These are phyloP conservation scores for Ceratocystis papillata DNA, from an alignment of 2,329 filamentous ascomycete species.

Conservation along the genomic window DNA sequence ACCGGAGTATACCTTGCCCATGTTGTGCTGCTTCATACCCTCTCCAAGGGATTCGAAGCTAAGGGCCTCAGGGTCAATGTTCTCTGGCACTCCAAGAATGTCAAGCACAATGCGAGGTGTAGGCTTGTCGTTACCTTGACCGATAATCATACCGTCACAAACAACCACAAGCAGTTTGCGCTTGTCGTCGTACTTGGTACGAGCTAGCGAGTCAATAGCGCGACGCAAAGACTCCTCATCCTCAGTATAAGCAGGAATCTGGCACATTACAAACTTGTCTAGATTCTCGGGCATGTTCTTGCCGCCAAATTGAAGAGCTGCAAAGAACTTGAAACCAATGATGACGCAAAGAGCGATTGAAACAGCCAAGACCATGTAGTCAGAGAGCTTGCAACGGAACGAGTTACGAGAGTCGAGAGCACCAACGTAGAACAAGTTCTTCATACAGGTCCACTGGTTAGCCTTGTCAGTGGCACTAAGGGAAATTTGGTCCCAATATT, in stretches of 20 bases:
- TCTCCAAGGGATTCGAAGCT: conserved; percentile 96
- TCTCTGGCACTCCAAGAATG: conserved; percentile 88
- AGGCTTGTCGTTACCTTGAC: conserved; percentile 91
- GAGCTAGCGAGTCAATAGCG: conserved; percentile 89
- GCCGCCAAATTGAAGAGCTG: conserved; percentile 82
- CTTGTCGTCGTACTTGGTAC: conserved; percentile 97
- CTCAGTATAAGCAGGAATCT: conserved; percentile 95
- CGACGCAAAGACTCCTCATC: conserved; percentile 94
- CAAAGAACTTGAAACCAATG: conserved; percentile 92
- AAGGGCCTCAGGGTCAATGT: conserved; percentile 85
- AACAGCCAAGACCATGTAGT: conserved; percentile 79
- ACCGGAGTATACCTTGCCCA: conserved; percentile 97
- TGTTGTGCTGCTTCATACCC: conserved; percentile 95
- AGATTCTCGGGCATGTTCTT: conserved; percentile 92
- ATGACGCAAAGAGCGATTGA: conserved; percentile 69
- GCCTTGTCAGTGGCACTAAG: conserved; percentile 46
- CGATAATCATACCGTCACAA: conserved; percentile 99
- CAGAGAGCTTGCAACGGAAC: conserved; percentile 69
- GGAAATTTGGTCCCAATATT: conserved; percentile 64
- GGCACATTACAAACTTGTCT: conserved; percentile 96
- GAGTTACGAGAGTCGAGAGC: conserved; percentile 88
- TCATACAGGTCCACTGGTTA: conserved; percentile 70
- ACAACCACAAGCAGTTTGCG: conserved; percentile 86
- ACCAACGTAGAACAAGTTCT: conserved; percentile 91
- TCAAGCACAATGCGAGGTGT: conserved; percentile 94